Conservation (phyloP, 352 stramenopile genomes). For the Phytopythium oedochilum region DNA sequence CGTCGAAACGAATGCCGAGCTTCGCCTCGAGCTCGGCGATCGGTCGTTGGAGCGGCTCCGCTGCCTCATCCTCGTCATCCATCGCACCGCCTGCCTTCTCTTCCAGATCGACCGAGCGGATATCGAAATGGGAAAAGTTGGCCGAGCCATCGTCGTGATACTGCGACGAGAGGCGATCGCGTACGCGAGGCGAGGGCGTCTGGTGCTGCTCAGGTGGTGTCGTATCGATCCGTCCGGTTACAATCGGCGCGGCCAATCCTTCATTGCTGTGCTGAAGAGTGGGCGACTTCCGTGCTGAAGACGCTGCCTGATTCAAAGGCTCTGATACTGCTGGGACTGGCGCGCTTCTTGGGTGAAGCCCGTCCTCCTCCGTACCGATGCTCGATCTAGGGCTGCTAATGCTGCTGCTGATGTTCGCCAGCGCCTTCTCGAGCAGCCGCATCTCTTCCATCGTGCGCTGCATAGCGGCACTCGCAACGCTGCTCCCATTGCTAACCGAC, state of each 20-base stretch:
- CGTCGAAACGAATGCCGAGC: slow-evolving; percentile 60
- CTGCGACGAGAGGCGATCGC: slow-evolving; percentile 3
- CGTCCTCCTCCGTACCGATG: neutral
- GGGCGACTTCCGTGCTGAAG: too few relatives aligned
- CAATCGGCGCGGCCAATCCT: neutral
- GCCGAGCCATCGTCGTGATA: neutral
- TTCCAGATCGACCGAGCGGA: neutral
- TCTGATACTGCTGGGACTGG: neutral
- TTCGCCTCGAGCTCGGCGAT: slow-evolving; percentile 71
- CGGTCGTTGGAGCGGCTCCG: slow-evolving; percentile 45
- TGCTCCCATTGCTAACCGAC: slow-evolving; percentile 27
- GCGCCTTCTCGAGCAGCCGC: slow-evolving; percentile 56
- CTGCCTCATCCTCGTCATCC: slow-evolving; percentile 6
- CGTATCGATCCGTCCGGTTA: neutral
- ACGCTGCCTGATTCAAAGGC: too few relatives aligned
- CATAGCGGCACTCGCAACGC: slow-evolving; percentile 35
- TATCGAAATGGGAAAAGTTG: slow-evolving; percentile 6
- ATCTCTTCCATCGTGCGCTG: slow-evolving; percentile 58
- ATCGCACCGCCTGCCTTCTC: neutral
- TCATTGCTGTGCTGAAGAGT: neutral
- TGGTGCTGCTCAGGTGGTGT: neutral
- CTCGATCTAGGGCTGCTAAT: slow-evolving; percentile 24
- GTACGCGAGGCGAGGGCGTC: neutral
- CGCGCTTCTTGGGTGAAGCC: neutral
- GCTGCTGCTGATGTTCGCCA: slow-evolving; percentile 66